Base-by-base conservation (phyloP, 2,329 filamentous ascomycete species). In the Lachnellula hyalina region DNA sequence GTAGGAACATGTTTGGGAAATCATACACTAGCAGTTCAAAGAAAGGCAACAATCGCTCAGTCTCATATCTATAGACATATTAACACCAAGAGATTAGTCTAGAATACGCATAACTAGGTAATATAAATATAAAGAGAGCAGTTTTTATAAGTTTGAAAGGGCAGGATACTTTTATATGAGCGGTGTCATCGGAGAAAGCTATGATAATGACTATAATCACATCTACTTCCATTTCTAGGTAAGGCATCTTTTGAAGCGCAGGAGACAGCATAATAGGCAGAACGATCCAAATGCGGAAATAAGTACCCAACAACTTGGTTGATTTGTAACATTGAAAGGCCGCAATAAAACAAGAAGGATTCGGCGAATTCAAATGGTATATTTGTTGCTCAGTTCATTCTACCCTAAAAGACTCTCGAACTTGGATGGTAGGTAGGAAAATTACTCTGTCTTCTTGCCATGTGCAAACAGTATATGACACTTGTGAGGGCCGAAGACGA, bases 401-500 rank as follows among this genome's bases (percentile, higher is more conserved):
- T 59, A 60, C 40, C 25, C 23, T 58, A 52, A 65, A 59, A 62
- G 52, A 11, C 47, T 84, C 79, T 21, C 81, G 81, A 21, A 83
- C 73, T 49, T 68, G 66, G 51, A 84, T 77, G 1, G 4, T 7
- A 25, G 25, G 74, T 78, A 21, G 75, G 74, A 55, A 63, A 71
- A 44, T 66, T 63, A 49, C 53, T 57, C n/a, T 59, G 61, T 42
- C 54, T 58, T 15, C 54, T 58, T 15, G 32, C 36, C 12, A 9
- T 35, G 17, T 49, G 51, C 2, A 55, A 52, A 42, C 25, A 72
- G 67, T 6, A 70, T 51, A 59, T 82, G 78, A 28, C 77, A 77
- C 81, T 86, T 84, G 60, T 99, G 93, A 56, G 87, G 84, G 4
- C 94, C 94, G 74, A 99, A 99, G 63, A 87, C 87, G 2, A 96